Conservation (phyloP, 2,329 filamentous ascomycete species). For the Fusarium hostae region DNA sequence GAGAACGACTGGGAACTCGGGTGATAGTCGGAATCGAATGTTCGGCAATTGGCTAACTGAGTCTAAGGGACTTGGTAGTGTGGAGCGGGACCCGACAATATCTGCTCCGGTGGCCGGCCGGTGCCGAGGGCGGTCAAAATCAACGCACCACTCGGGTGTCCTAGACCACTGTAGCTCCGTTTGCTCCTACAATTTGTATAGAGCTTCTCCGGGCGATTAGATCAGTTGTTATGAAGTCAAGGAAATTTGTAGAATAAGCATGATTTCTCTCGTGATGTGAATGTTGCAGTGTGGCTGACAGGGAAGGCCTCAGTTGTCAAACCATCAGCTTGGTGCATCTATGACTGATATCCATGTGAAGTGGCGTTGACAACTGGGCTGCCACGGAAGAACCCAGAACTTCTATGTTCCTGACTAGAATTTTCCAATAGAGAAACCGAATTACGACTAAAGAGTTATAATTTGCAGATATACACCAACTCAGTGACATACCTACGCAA, state of each 20-base stretch:
- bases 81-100: constrained; percentile 12
- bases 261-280: constrained; percentile 1
- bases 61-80: constrained; percentile 5
- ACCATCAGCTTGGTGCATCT: neutral
- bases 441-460: neutral
- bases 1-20: constrained; percentile 40
- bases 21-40: constrained; percentile 47
- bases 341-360: neutral
- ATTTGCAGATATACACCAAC: neutral
- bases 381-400: neutral
- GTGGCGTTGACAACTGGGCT: neutral
- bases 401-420: constrained; percentile 5
- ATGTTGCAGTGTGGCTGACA: neutral
- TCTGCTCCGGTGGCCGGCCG: constrained; percentile 21
- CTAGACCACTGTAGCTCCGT: constrained; percentile 26
- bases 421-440: neutral
- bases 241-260: neutral
- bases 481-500: neutral
- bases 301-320: neutral
- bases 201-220: neutral
- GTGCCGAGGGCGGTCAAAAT: constrained; percentile 31
- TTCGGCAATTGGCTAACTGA: constrained; percentile 41
- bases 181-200: neutral
- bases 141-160: constrained; percentile 35
- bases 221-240: neutral